Evolutionary conservation across 352 stramenopile genomes (phyloP).

Genomic region (Pythium sukuiense): DNA sequence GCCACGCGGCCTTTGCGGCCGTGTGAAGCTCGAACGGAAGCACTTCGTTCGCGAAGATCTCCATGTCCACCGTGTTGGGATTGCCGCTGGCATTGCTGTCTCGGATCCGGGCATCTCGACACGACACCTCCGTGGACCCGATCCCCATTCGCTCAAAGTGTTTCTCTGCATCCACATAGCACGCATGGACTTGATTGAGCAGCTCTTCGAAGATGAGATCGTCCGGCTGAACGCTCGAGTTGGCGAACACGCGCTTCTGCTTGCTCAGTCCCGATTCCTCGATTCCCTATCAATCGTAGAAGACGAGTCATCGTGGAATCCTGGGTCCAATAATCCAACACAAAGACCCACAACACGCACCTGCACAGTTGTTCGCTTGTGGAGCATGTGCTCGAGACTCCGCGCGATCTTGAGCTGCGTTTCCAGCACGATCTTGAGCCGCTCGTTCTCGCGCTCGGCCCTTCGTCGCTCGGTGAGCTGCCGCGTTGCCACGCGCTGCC

Average conservation of each 20-base stretch:
- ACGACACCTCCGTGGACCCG: constrained; percentile 14
- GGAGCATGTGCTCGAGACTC: neutral
- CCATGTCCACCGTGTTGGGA: constrained; percentile 11
- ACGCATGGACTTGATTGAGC: constrained; percentile 12
- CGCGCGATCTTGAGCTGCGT: constrained; percentile 6
- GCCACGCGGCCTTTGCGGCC: constrained; percentile 17
- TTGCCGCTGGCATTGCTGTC: neutral
- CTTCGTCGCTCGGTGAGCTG: neutral
- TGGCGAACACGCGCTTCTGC: constrained; percentile 23
- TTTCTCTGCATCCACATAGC: constrained; percentile 18
- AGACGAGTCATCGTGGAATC: too few relatives aligned
- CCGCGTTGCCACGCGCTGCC: neutral
- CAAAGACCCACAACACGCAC: too few relatives aligned
- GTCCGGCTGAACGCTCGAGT: constrained; percentile 1
- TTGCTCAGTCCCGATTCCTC: constrained; percentile 16
- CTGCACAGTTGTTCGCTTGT: neutral
- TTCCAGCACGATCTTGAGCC: constrained; percentile 4
- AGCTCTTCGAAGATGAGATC: constrained; percentile 18
- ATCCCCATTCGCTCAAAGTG: constrained; percentile 20
- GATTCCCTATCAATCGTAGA: constrained; percentile 13
- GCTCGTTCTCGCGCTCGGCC: constrained; percentile 5
- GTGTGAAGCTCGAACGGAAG: constrained; percentile 21
- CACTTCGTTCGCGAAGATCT: constrained; percentile 23
- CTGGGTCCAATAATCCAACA: too few relatives aligned
- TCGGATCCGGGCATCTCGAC: constrained; percentile 19